Evolutionary conservation across 805 yeast species (phyloP), one percentile per base, ranked within the genome.

Genomic region (Monosporozyma aerobia): DNA sequence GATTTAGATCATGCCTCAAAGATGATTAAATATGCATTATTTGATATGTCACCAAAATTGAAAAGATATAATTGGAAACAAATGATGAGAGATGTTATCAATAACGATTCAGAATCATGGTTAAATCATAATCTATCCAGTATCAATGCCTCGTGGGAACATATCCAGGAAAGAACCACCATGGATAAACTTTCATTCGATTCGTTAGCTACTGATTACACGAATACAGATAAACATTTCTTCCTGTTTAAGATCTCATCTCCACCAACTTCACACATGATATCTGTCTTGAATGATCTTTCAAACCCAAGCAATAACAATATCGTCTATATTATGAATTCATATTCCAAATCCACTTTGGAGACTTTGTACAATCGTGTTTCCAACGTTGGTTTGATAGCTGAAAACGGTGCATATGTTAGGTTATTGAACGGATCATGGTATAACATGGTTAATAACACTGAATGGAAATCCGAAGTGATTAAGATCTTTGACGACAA

Each of bases 371-470:
- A 83, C 69, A 75, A 83, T 25, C 77, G 88, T 57, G 75, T 81
- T 2, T 81, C 85, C 1, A 79, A 80, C 44, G 62, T 90, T 30
- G 98, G 98, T 0, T 72, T 92, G 50, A 81, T 92, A 55, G 95
- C 97, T 0, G 98, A 90, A 67, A 83, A 85, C 63, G 98, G 98
- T 39, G 95, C 89, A 0, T 88, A 78, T 61, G 75, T 92, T 39
- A 82, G 78, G 63, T 61, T 80, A 13, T 76, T 78, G 16, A 61
- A 63, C 58, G 59, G 63, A 58, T 68, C 72, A 11, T 88, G 95
- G 95, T 69, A 77, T 46, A 75, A 85, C 1, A 73, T 85, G 29
- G 79, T 80, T 30, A 79, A 80, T 53, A 80, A 79, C 53, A 49
- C 29, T 16, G 72, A 75, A 52, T 68, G 76, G 57, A 70, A 71